Conservation (phyloP, 176 grass and related monocot species). For the Elymus sibiricus region DNA sequence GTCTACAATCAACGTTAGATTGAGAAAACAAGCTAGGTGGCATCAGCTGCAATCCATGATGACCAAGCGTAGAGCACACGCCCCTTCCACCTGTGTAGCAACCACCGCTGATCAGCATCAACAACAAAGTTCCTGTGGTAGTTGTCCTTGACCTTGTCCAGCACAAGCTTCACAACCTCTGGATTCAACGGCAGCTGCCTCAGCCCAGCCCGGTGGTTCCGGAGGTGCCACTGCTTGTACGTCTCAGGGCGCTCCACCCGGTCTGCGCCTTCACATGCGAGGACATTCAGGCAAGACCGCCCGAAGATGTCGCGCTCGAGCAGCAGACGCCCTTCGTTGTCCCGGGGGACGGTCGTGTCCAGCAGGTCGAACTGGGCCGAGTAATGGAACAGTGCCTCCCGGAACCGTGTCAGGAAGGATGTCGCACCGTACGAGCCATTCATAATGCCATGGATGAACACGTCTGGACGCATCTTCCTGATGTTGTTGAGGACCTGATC, state of each 20-base stretch:
- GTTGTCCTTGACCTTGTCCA: slow-evolving; percentile 36
- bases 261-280: slow-evolving; percentile 41
- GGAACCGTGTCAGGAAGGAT: slow-evolving; percentile 25
- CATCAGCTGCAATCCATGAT: slow-evolving; percentile 24
- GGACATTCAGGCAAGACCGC: neutral
- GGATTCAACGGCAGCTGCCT: slow-evolving; percentile 26
- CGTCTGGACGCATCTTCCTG: slow-evolving; percentile 32
- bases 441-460: slow-evolving; percentile 43
- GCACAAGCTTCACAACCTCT: slow-evolving; percentile 20
- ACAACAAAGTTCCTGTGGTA: slow-evolving; percentile 56
- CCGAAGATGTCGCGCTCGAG: slow-evolving; percentile 20
- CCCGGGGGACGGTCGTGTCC: neutral
- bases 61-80: slow-evolving; percentile 40
- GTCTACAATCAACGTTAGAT: neutral
- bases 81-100: slow-evolving; percentile 46
- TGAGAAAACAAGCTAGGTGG: neutral
- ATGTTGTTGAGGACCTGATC: slow-evolving; percentile 30
- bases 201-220: slow-evolving; percentile 31
- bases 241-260: slow-evolving; percentile 49
- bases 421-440: slow-evolving; percentile 26
- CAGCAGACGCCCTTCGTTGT: slow-evolving; percentile 1
- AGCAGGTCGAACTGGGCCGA: slow-evolving; percentile 18
- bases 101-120: slow-evolving; percentile 35
- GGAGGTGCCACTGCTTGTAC: slow-evolving; percentile 33
- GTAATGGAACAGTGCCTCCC: slow-evolving; percentile 16